phyloP scores from a whole-genome alignment of 495 filamentous ascomycete genomes.

The Neurospora sp. region DNA sequence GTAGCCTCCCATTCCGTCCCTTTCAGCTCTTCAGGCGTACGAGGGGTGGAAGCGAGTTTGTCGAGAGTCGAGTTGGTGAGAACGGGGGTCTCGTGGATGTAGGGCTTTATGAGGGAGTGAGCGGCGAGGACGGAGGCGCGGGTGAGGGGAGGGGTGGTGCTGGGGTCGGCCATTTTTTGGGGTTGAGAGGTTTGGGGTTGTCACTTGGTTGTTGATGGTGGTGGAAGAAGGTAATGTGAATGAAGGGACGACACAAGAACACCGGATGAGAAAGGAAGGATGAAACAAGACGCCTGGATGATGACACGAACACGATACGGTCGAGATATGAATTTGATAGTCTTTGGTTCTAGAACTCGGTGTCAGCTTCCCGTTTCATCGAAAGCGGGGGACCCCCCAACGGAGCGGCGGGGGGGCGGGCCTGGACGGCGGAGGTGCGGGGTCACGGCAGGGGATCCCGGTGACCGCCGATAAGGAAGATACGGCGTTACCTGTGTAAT shows the following conservation, averaged over 20 bases:
- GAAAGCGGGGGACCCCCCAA: neutral
- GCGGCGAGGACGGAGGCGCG: constrained; percentile 59
- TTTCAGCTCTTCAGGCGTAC: constrained; percentile 38
- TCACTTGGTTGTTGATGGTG: neutral
- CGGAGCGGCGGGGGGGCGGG: neutral
- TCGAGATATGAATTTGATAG: neutral
- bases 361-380: neutral
- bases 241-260: neutral
- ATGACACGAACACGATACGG: neutral
- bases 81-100: constrained; percentile 78
- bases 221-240: neutral
- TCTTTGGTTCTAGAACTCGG: neutral
- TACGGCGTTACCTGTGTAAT: neutral
- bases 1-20: constrained; percentile 42
- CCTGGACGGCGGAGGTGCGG: neutral
- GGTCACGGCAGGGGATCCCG: neutral
- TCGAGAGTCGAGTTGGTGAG: constrained; percentile 68
- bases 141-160: constrained; percentile 49
- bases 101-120: constrained; percentile 57
- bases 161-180: constrained; percentile 37
- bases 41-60: constrained; percentile 57
- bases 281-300: neutral
- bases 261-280: neutral
- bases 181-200: neutral
- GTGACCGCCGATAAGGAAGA: neutral